Conservation (phyloP, 2,329 filamentous ascomycete genomes). For the Albophoma yamanashiensis region DNA sequence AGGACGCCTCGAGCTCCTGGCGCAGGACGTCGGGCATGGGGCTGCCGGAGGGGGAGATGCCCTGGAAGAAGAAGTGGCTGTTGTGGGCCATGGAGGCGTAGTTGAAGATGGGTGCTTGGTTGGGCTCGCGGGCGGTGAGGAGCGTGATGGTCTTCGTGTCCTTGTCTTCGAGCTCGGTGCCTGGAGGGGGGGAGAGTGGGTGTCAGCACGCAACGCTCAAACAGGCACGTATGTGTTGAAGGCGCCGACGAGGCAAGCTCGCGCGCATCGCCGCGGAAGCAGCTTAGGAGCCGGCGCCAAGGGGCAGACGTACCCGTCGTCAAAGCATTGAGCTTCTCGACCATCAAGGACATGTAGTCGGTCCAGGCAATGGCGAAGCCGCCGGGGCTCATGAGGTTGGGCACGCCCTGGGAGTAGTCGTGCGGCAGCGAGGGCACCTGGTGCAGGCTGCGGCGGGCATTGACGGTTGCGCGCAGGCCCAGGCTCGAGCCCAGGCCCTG, state of each 20-base stretch:
- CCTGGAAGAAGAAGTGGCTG: conserved; percentile 72
- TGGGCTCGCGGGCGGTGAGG: conserved; percentile 67
- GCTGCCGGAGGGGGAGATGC: conserved; percentile 30
- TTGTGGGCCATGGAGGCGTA: conserved; percentile 94
- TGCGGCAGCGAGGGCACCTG: conserved; percentile 34
- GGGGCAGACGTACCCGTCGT: conserved; percentile 51
- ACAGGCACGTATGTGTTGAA: not conserved
- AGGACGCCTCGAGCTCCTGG: conserved; percentile 53
- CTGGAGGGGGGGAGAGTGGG: conserved; percentile 24
- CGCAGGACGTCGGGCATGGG: conserved; percentile 47
- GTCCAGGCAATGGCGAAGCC: conserved; percentile 72
- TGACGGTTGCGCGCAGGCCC: conserved; percentile 21
- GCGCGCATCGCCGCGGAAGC: not conserved
- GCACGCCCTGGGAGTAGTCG: conserved; percentile 42
- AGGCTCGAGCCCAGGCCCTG: conserved; percentile 24
- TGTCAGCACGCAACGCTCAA: not conserved
- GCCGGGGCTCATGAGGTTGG: conserved; percentile 57
- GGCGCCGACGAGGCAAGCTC: not conserved
- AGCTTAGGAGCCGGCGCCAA: not conserved
- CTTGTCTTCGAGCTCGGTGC: conserved; percentile 51
- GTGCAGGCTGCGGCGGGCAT: conserved; percentile 32
- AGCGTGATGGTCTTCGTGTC: conserved; percentile 59
- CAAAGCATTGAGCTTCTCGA: conserved; percentile 66
- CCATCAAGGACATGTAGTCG: conserved; percentile 65
- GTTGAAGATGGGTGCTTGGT: conserved; percentile 78